Evolutionary conservation across 441 rosid genomes (phyloP).

Genomic region (Brassica hybrid): DNA sequence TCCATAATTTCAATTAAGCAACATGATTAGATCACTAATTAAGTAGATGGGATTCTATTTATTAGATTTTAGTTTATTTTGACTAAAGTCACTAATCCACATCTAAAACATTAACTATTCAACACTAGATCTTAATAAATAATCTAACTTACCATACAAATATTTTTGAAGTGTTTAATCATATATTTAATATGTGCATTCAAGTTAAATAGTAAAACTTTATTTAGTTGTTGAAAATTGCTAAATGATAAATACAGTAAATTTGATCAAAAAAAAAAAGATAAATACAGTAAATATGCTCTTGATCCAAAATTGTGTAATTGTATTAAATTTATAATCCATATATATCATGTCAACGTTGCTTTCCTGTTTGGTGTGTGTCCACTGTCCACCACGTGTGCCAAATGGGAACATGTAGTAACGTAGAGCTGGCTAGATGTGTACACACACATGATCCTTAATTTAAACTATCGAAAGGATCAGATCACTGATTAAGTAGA

Average conservation of each 20-base stretch:
- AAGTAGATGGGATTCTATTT: neutral
- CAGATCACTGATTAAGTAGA: slow-evolving; percentile 2
- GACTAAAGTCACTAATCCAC: neutral
- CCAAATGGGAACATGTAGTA: slow-evolving; percentile 19
- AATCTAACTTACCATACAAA: neutral
- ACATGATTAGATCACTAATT: neutral
- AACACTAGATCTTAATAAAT: neutral
- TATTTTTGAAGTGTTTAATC: neutral
- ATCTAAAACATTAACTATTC: neutral
- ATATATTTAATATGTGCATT: neutral
- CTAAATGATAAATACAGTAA: too few relatives aligned
- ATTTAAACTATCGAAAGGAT: neutral
- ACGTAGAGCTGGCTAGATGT: neutral
- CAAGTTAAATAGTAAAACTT: neutral
- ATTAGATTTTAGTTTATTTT: neutral
- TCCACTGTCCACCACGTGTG: slow-evolving; percentile 23
- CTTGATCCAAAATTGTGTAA: neutral
- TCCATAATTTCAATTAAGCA: neutral
- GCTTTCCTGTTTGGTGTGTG: neutral
- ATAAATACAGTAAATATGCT: too few relatives aligned
- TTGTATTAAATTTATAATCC: neutral
- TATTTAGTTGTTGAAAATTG: neutral
- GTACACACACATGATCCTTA: too few relatives aligned
- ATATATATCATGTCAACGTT: neutral
- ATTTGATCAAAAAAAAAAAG: too few relatives aligned